Percentiles rank a stretch among this genome's conserved stretches.
Evolutionary conservation across 2,329 filamentous ascomycete genomes (phyloP).

Genomic region (Neonectria coccinea): DNA sequence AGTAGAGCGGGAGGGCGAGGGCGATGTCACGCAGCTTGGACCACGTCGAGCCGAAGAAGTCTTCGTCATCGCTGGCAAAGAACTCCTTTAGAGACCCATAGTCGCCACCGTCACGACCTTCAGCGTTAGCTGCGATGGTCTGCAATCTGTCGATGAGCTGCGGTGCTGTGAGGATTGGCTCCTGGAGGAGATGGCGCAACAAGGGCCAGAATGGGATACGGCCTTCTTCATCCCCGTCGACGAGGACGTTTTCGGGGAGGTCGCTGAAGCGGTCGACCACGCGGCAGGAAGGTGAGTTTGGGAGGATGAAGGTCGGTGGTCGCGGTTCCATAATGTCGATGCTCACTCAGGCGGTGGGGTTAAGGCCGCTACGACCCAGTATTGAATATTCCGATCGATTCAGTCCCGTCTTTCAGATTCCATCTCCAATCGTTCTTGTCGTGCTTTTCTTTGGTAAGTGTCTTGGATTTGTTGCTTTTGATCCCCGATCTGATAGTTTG

Average conservation of each 20-base stretch:
- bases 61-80: background rate
- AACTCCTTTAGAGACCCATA: conserved; percentile 36
- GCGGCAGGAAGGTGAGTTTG: conserved; percentile 35
- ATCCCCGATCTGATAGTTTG: background rate
- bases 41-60: conserved; percentile 38
- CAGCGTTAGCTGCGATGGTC: conserved; percentile 42
- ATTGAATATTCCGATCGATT: background rate
- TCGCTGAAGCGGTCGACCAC: conserved; percentile 49
- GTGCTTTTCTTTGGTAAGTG: background rate
- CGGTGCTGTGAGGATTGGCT: conserved; percentile 11
- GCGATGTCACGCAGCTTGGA: conserved; percentile 41
- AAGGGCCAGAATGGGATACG: conserved; percentile 45
- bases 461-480: background rate
- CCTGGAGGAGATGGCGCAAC: conserved; percentile 38
- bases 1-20: conserved; percentile 35
- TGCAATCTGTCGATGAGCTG: conserved; percentile 46
- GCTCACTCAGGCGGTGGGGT: background rate
- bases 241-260: conserved; percentile 31
- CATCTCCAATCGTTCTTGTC: background rate
- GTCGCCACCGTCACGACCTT: conserved; percentile 36
- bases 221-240: conserved; percentile 42
- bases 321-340: conserved; percentile 28
- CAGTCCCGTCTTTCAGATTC: background rate
- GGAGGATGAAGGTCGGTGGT: conserved; percentile 33
- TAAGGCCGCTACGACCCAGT: too few species aligned